Conservation (phyloP, 306 rosid species). For the Senna tora region DNA sequence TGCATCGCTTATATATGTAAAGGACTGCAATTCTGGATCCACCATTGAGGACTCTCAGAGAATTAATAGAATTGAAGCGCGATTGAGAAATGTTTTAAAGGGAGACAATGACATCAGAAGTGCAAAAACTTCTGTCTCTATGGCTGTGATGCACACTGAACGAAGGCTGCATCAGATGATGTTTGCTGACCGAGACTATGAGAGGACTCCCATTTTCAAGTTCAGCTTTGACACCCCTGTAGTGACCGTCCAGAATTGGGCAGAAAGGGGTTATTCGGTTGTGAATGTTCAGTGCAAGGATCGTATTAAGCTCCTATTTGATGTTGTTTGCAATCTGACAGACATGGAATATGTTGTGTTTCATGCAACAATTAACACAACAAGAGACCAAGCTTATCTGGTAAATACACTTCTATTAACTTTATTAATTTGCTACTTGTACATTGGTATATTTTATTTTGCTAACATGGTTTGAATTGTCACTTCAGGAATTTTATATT, state of each 20-base stretch:
- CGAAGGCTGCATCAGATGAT: constrained; percentile 98
- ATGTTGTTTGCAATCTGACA: constrained; percentile 85
- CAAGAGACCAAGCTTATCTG: constrained; percentile 62
- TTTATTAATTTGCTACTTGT: background rate
- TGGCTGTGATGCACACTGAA: constrained; percentile 70
- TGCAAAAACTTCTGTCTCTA: constrained; percentile 76
- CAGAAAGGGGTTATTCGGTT: constrained; percentile 80
- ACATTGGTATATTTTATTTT: constrained; percentile 6
- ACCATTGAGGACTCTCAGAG: constrained; percentile 72
- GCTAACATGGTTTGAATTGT: constrained; percentile 8
- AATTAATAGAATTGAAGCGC: constrained; percentile 65
- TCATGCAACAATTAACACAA: constrained; percentile 80
- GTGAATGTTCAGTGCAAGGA: constrained; percentile 92
- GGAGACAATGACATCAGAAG: constrained; percentile 84
- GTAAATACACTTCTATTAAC: constrained; percentile 39
- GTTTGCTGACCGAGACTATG: constrained; percentile 86
- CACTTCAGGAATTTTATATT: constrained; percentile 81
- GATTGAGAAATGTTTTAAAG: constrained; percentile 78
- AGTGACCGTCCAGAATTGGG: constrained; percentile 85
- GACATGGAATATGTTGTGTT: constrained; percentile 93
- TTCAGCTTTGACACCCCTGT: constrained; percentile 45
- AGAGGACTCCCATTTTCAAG: constrained; percentile 66
- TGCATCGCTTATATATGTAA: constrained; percentile 72
- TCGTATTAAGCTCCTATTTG: constrained; percentile 75
- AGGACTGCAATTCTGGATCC: constrained; percentile 68